A percentile compares a stretch with the other conserved stretches of the same genome.
These are phyloP conservation scores for Pichia terricola DNA, from an alignment of 1,139 yeast genomes.

Conservation along the genomic window DNA sequence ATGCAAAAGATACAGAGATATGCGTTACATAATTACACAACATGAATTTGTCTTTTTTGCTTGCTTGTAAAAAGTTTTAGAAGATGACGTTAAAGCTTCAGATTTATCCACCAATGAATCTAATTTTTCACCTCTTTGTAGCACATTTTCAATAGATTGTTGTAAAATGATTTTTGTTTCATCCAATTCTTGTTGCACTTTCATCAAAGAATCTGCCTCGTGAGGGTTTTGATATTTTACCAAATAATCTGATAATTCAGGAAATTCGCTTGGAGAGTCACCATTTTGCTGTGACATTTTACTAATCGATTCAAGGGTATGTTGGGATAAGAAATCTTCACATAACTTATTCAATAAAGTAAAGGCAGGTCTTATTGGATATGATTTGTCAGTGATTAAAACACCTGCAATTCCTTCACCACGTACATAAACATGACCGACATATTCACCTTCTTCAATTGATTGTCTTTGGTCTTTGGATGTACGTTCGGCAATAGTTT, in stretches of 20 bases:
- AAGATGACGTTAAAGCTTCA: conserved; percentile 80
- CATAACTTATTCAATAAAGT: conserved; percentile 81
- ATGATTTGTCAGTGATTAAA: conserved; percentile 85
- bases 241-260: conserved; percentile 38
- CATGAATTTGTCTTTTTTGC: conserved; percentile 97
- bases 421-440: conserved; percentile 88
- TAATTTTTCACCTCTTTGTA: conserved; percentile 92
- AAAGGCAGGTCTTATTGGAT: conserved; percentile 97
- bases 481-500: conserved; percentile 85
- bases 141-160: conserved; percentile 88
- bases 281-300: conserved; percentile 89
- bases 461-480: conserved; percentile 85
- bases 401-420: conserved; percentile 93
- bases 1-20: neutral
- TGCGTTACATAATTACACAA: conserved; percentile 60
- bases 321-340: conserved; percentile 82
- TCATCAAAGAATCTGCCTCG: conserved; percentile 94
- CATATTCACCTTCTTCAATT: conserved; percentile 84
- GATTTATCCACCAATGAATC: conserved; percentile 92
- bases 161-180: conserved; percentile 95
- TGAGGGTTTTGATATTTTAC: conserved; percentile 90
- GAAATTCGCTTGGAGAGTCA: conserved; percentile 52
- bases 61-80: conserved; percentile 92
- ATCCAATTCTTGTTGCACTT: conserved; percentile 94
- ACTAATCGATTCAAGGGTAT: conserved; percentile 61